Base-by-base conservation (phyloP, 345 rosid species). In the Balakata baccata region DNA sequence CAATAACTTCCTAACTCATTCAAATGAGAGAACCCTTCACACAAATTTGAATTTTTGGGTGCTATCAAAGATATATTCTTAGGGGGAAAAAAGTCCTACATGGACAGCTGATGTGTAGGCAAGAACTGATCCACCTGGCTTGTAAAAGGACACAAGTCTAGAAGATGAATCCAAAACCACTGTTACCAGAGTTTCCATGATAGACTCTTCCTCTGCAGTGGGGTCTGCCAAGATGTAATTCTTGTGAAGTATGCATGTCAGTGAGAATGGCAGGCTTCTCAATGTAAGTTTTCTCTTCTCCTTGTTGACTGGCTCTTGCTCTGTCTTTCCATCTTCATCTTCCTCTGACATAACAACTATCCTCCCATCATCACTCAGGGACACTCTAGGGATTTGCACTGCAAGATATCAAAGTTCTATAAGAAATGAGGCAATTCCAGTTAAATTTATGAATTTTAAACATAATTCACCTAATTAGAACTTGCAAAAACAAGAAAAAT, bases 221-320 rank as follows among this genome's bases (percentile, higher is more conserved):
- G 98, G 97, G 73, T 92, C 98, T n/a, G 89, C 91, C 79, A 94
- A 77, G 74, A 94, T 86, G 82, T 90, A 83, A 41, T 83, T 92
- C 85, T 82, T 88, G 83, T 92, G 88, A 73, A 94, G 97, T 68
- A 88, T 39, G 74, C 92, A 89, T 39, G 92, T 90, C 79, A 94
- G 80, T 23, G 95, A 89, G 81, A 86, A 89, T 0, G 95, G 95
- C 16, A 83, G 81, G 85, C 84, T 89, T 73, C 80, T 80, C 23
- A 89, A 83, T 1, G 82, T 82, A 56, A 92, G 89, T 73, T 89
- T 90, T 81, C 97, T 88, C 88, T 79, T 90, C 80, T 82, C 95
- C 80, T 84, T 88, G 75, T 88, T 87, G 50, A 92, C 85, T 53
- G 89, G 87, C 75, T 90, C 85, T 75, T 83, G 83, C 69, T 81